Evolutionary conservation across 1,139 yeast genomes (phyloP).

Genomic region (Barnettozyma hawaiiensis): DNA sequence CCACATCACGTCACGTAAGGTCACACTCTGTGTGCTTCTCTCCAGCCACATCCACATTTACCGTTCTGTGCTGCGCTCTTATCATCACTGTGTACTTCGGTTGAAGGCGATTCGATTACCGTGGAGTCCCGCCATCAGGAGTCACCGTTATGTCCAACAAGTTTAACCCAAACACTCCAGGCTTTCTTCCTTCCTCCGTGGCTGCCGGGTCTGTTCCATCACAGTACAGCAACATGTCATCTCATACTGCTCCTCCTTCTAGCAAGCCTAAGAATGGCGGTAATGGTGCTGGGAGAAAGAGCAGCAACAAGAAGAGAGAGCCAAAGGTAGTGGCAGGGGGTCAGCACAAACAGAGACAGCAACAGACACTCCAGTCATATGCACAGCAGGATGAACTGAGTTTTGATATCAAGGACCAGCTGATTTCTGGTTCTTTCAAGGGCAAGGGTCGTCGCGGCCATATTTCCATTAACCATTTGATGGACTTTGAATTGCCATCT

Average conservation of each 20-base stretch:
- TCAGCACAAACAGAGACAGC: constrained; percentile 8
- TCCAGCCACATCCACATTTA: no score
- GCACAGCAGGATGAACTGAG: constrained; percentile 25
- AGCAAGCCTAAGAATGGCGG: constrained; percentile 7
- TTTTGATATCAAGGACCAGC: constrained; percentile 32
- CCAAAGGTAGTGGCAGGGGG: no score
- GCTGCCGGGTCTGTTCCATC: constrained; percentile 1
- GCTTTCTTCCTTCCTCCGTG: constrained; percentile 12
- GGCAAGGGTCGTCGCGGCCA: constrained; percentile 44
- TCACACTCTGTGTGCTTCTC: no score
- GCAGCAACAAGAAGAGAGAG: constrained; percentile 12
- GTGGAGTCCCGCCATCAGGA: no score
- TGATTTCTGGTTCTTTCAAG: constrained; percentile 31
- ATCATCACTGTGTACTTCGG: constrained; percentile 12
- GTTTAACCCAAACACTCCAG: constrained; percentile 16
- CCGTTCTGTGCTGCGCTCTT: constrained; percentile 5
- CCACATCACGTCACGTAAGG: no score
- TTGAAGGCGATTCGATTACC: constrained; percentile 11
- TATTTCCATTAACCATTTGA: constrained; percentile 56
- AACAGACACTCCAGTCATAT: no score
- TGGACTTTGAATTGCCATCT: constrained; percentile 58
- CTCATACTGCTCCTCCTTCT: constrained; percentile 20
- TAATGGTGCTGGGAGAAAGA: not conserved
- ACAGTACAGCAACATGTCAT: constrained; percentile 15
- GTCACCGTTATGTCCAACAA: constrained; percentile 15